Conservation (phyloP, 202 grass and related monocot genomes). For the Elaeis oleifera region DNA sequence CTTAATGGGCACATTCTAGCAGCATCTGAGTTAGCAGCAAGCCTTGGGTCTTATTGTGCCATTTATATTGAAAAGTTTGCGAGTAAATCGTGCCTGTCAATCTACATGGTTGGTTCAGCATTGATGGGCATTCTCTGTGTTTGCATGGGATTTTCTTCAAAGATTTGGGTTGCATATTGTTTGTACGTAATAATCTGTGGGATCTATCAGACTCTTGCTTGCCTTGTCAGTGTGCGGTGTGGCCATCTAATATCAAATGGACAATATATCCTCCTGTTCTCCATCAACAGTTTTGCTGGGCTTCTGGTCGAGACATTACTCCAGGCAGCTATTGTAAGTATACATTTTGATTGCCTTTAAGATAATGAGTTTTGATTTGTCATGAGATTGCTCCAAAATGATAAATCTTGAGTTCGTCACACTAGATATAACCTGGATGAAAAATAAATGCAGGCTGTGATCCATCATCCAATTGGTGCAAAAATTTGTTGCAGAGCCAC, state of each 20-base stretch:
- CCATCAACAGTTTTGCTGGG: conserved; percentile 10
- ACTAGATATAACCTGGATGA: no score
- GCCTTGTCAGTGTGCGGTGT: conserved; percentile 17
- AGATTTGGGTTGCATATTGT: conserved; percentile 14
- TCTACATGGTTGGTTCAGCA: conserved; percentile 9
- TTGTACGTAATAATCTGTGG: conserved; percentile 1
- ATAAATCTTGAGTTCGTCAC: no score
- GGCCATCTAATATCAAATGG: conserved; percentile 11
- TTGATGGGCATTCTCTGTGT: conserved; percentile 13
- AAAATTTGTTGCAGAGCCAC: no score
- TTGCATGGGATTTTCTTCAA: conserved; percentile 1
- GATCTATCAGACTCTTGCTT: conserved; percentile 16
- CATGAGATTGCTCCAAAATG: no score
- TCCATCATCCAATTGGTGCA: no score
- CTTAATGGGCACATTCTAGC: conserved; percentile 14
- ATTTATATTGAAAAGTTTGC: conserved; percentile 13
- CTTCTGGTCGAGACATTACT: conserved; percentile 13
- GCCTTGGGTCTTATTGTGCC: conserved; percentile 18
- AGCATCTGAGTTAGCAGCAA: conserved; percentile 14
- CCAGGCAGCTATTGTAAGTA: conserved; percentile 15
- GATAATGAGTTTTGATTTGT: no score
- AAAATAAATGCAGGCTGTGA: no score
- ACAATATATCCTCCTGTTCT: conserved; percentile 10
- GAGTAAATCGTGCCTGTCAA: background rate
- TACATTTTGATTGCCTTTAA: background rate